A percentile compares a stretch with the other conserved stretches of the same genome.
These are phyloP conservation scores for Pinus taeda DNA, from an alignment of 75 land plant genomes.

Conservation along the genomic window DNA sequence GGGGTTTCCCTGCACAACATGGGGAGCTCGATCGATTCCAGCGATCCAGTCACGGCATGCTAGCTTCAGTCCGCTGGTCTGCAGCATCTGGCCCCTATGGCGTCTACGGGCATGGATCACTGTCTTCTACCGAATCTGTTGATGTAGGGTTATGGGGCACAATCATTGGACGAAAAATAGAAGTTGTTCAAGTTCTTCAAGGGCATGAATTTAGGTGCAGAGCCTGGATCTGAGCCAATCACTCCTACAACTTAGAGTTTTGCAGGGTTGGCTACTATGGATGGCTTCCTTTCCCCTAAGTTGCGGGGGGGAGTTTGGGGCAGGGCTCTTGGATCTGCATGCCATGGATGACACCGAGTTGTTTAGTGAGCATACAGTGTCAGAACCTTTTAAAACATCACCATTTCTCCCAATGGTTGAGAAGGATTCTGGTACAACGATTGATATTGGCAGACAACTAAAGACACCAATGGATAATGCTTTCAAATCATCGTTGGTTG, in stretches of 20 bases:
- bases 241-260: slow-evolving; percentile 52
- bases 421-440: too few relatives aligned
- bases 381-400: too few relatives aligned
- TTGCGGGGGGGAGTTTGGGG: too few relatives aligned
- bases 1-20: slow-evolving; percentile 21
- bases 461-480: too few relatives aligned
- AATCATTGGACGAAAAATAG: slow-evolving; percentile 83
- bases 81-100: slow-evolving; percentile 89
- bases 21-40: slow-evolving; percentile 34
- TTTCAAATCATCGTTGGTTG: too few relatives aligned
- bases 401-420: too few relatives aligned
- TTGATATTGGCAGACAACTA: too few relatives aligned
- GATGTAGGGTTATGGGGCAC: slow-evolving; percentile 86
- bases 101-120: slow-evolving; percentile 35
- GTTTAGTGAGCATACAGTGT: slow-evolving; percentile 43
- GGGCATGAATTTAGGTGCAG: slow-evolving; percentile 72
- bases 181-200: slow-evolving; percentile 75
- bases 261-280: slow-evolving; percentile 21
- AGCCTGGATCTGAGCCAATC: slow-evolving; percentile 62
- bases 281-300: slow-evolving; percentile 57
- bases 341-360: slow-evolving; percentile 94
- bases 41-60: slow-evolving; percentile 91
- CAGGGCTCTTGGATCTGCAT: slow-evolving; percentile 90
- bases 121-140: slow-evolving; percentile 69
- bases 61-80: slow-evolving; percentile 96